A percentile compares a stretch with the other conserved stretches of the same genome.
These are phyloP conservation scores for Verticillium zaregamsianum DNA, from an alignment of 2,329 filamentous ascomycete species.

Conservation along the genomic window DNA sequence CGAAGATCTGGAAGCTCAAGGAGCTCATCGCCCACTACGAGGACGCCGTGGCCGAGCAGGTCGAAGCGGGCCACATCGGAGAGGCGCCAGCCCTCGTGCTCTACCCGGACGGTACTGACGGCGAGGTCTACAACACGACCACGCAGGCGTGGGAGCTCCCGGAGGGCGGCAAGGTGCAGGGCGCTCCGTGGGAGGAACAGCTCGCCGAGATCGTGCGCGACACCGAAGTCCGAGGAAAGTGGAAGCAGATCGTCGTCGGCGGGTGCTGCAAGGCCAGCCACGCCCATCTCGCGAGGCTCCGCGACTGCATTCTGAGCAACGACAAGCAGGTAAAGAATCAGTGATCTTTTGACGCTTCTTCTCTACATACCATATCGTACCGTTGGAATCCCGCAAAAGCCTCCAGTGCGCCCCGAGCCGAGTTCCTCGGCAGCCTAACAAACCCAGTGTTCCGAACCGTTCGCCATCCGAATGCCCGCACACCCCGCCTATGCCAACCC, in stretches of 20 bases:
- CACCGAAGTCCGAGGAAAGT: slow-evolving; percentile 31
- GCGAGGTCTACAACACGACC: slow-evolving; percentile 61
- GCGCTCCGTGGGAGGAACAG: slow-evolving; percentile 40
- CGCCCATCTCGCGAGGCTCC: slow-evolving; percentile 14
- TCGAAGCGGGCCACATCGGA: slow-evolving; percentile 24
- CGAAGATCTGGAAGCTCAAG: slow-evolving; percentile 59
- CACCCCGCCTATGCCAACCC: not conserved
- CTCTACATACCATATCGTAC: not conserved
- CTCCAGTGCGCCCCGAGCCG: not conserved
- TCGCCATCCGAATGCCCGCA: not conserved
- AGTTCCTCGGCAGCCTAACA: not conserved
- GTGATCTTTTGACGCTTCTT: slow-evolving; percentile 1
- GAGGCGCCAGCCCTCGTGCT: slow-evolving; percentile 53
- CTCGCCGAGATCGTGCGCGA: slow-evolving; percentile 35
- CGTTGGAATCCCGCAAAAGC: not conserved
- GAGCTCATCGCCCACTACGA: slow-evolving; percentile 52
- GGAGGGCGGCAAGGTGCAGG: slow-evolving; percentile 15
- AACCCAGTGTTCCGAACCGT: not conserved
- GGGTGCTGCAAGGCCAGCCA: slow-evolving; percentile 49
- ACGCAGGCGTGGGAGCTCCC: slow-evolving; percentile 56
- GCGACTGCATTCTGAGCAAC: not conserved
- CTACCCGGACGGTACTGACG: slow-evolving; percentile 67
- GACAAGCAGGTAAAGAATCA: not conserved
- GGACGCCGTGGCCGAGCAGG: slow-evolving; percentile 34
- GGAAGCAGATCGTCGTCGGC: slow-evolving; percentile 44